phyloP scores from a whole-genome alignment of 2,329 filamentous ascomycete genomes.

The Alternaria tenuissima region DNA sequence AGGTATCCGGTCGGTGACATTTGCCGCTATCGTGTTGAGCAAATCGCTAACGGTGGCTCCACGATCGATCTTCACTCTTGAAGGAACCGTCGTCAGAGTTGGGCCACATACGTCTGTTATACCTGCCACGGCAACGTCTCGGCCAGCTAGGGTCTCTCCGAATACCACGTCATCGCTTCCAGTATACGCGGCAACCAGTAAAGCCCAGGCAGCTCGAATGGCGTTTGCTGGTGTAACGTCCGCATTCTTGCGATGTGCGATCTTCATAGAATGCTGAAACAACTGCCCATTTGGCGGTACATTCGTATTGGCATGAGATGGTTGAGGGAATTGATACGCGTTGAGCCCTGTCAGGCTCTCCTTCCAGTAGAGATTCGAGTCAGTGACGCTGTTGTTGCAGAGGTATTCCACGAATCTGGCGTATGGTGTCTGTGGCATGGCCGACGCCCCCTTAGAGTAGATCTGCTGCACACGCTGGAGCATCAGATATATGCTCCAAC shows the following conservation, averaged over 20 bases:
- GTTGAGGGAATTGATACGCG: slow-evolving; percentile 47
- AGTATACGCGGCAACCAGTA: slow-evolving; percentile 33
- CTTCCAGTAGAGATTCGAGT: slow-evolving; percentile 47
- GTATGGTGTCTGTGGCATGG: slow-evolving; percentile 35
- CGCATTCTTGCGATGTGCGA: slow-evolving; percentile 31
- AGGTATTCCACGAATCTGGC: slow-evolving; percentile 48
- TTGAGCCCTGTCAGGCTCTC: slow-evolving; percentile 30
- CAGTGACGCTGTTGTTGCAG: slow-evolving; percentile 22
- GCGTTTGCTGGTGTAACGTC: slow-evolving; percentile 42
- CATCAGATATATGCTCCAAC: slow-evolving; percentile 45
- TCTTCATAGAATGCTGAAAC: slow-evolving; percentile 33
- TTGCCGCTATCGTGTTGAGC: slow-evolving; percentile 29
- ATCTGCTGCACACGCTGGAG: slow-evolving; percentile 43
- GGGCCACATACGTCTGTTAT: slow-evolving; percentile 50
- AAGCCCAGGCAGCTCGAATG: slow-evolving; percentile 34
- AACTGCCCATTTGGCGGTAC: slow-evolving; percentile 33
- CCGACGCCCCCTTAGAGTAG: slow-evolving; percentile 21
- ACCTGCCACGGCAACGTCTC: slow-evolving; percentile 45
- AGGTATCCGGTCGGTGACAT: slow-evolving; percentile 40
- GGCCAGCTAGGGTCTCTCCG: slow-evolving; percentile 45
- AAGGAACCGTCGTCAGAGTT: slow-evolving; percentile 51
- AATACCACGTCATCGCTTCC: slow-evolving; percentile 33
- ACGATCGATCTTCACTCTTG: slow-evolving; percentile 42
- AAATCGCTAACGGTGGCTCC: slow-evolving; percentile 35
- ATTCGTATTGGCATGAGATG: slow-evolving; percentile 30